Evolutionary conservation across 139 green algal genomes (phyloP), one percentile per base, ranked within the genome.

Genomic region (Yamagishiella unicocca): DNA sequence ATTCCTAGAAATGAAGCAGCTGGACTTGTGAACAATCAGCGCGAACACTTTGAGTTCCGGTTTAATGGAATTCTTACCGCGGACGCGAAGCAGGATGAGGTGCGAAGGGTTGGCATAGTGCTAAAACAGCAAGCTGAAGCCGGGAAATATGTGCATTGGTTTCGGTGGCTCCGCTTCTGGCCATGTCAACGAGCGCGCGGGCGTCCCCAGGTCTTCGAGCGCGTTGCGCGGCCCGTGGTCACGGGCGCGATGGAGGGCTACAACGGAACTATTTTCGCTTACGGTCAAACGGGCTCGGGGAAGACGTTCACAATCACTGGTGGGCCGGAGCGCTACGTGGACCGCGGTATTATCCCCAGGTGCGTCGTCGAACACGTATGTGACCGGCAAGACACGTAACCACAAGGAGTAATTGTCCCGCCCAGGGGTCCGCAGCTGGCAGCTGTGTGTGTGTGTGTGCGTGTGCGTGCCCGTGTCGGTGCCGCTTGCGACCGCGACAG

Each of bases 231-330:
- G 19, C 83, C 84, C 14, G 90, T 96, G 31, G 90, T 97, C 9
- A 29, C 83, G 5, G 91, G 90, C 0, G 86, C 94, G 2, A 83
- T 98, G 82, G 92, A 97, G 24, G 96, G 96, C 19, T 93, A 95
- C 92, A 98, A 98, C 85, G 95, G 93, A 12, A 97, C 95, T 21
- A 87, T 98, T 24, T 98, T 98, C 91, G 96, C 96, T 4, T 98
- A 97, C 82, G 95, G 96, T 21, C 95, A 97, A 62, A 98, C 94
- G 6, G 94, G 94, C 21, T 93, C 88, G 45, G 95, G 95, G 35
- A 97, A 97, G 89, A 97, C 95, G 2, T 97, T 96, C 88, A 96
- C 95, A 71, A 95, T 97, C 61, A 96, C 92, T 1, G 95, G 95
- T 58, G 94, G 93, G 33, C 76, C 93, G 5, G 91, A 95, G 80